These are phyloP conservation scores for Cladophialophora exuberans DNA, from an alignment of 2,329 filamentous ascomycete genomes.

Conservation along the genomic window DNA sequence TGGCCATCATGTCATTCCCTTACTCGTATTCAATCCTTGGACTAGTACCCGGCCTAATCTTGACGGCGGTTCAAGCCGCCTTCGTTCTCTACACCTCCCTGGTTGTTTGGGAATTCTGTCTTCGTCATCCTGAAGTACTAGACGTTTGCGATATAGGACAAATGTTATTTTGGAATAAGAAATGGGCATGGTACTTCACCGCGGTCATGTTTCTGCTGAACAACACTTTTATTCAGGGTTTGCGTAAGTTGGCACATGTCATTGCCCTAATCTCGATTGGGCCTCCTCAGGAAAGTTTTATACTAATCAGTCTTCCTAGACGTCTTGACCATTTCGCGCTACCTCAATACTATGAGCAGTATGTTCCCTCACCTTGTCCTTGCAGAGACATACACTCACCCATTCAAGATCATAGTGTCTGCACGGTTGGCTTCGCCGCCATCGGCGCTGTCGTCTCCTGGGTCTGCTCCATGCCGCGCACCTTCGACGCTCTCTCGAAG, in stretches of 20 bases:
- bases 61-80: conserved; percentile 76
- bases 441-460: conserved; percentile 76
- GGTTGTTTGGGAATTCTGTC: conserved; percentile 77
- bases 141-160: conserved; percentile 97
- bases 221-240: conserved; percentile 83
- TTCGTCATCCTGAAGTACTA: conserved; percentile 85
- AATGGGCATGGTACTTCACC: conserved; percentile 68
- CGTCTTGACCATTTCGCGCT: conserved; percentile 32
- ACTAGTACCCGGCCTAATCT: conserved; percentile 80
- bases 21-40: conserved; percentile 89
- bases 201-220: conserved; percentile 91
- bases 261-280: too few species aligned
- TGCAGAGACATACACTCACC: not conserved
- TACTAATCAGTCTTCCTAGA: too few species aligned
- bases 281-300: too few species aligned
- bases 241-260: too few species aligned
- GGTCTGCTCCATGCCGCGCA: conserved; percentile 79
- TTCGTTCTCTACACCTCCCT: conserved; percentile 83
- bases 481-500: conserved; percentile 78
- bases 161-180: conserved; percentile 86
- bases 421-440: conserved; percentile 78
- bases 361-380: conserved; percentile 1
- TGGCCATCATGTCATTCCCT: conserved; percentile 93
- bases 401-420: conserved; percentile 63
- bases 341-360: conserved; percentile 32